Base-by-base conservation (phyloP, 2,329 filamentous ascomycete species). In the Pseudohalonectria lignicola region DNA sequence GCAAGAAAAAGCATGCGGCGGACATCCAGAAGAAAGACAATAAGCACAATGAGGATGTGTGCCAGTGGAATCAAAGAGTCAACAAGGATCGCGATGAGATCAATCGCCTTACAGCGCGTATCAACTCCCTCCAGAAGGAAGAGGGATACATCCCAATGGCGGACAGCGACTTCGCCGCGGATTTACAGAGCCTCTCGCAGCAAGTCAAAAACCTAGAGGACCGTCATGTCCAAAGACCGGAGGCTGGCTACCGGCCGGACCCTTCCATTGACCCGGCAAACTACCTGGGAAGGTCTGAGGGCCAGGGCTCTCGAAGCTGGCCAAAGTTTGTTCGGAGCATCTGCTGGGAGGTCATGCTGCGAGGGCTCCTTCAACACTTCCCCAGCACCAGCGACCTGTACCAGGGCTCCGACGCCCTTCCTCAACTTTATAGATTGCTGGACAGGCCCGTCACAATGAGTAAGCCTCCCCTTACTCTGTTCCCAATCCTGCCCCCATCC, bases 271-370 rank as follows among this genome's bases (percentile, higher is more conserved):
- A 42, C 20, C 40, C 37, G 15, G 29, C 20, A 3, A 28, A 25
- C 8, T 39, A 39, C 30, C n/a, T 37, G 12, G 23, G 9, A 16
- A 8, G 37, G 15, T 26, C 17, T 5, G 31, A 15, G 23, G 15
- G 16, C 10, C 19, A 19, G 11, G 21, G 9, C 19, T 11, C 9
- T 12, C 18, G 34, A 16, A 26, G 19, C 9, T 39, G 40, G 40
- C 31, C 33, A 2, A 31, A 36, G 18, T 36, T 42, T 13, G 18
- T 42, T 3, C 23, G 28, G 11, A 39, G 30, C 29, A 12, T 37
- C 11, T 42, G 40, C 37, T 42, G 40, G 40, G n/a, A 26, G 6
- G 19, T 42, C 4, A 19, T 36, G 3, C 12, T 42, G 12, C 31
- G 28, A 4, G 40, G 37, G 2, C 39, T 42, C 28, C 39, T 39